Evolutionary conservation across 2,329 filamentous ascomycete species (phyloP).

Genomic region (Paecilomyces dactylethromorphus): DNA sequence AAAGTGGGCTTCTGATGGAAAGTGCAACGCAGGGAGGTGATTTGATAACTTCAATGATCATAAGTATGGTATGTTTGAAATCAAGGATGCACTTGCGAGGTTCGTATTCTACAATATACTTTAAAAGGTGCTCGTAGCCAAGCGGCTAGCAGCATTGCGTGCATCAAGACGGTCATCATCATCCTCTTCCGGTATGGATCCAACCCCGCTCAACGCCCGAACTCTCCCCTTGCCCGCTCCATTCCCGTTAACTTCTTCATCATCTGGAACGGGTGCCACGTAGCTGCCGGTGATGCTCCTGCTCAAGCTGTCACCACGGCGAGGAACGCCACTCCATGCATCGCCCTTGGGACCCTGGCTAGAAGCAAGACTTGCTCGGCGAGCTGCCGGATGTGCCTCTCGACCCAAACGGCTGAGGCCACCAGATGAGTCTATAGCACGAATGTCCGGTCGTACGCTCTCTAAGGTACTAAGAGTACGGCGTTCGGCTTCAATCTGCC

Average conservation of each 20-base stretch:
- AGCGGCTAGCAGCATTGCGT: slow-evolving; percentile 84
- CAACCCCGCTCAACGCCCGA: slow-evolving; percentile 41
- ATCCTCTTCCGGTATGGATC: slow-evolving; percentile 48
- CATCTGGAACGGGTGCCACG: slow-evolving; percentile 56
- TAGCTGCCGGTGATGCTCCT: slow-evolving; percentile 71
- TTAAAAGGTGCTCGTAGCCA: slow-evolving; percentile 91
- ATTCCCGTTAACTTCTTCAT: slow-evolving; percentile 47
- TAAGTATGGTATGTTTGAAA: not conserved
- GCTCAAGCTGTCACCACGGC: slow-evolving; percentile 70
- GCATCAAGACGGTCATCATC: slow-evolving; percentile 94
- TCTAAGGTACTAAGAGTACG: slow-evolving; percentile 89
- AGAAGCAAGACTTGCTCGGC: slow-evolving; percentile 71
- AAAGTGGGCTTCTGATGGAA: not conserved
- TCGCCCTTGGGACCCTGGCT: slow-evolving; percentile 97
- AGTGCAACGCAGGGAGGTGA: not conserved
- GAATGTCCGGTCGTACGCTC: slow-evolving; percentile 84
- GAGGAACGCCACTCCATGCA: slow-evolving; percentile 90
- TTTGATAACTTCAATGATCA: not conserved
- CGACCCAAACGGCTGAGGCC: slow-evolving; percentile 84
- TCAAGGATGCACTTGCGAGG: not conserved
- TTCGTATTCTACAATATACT: slow-evolving; percentile 17
- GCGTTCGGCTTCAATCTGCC: slow-evolving; percentile 92
- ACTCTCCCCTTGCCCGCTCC: slow-evolving; percentile 35
- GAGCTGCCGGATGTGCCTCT: slow-evolving; percentile 70
- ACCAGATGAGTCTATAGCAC: slow-evolving; percentile 83